A percentile compares a stretch with the other conserved stretches of the same genome.
phyloP scores from a whole-genome alignment of 345 rosid genomes.

The Psidium friedrichsthalianum region DNA sequence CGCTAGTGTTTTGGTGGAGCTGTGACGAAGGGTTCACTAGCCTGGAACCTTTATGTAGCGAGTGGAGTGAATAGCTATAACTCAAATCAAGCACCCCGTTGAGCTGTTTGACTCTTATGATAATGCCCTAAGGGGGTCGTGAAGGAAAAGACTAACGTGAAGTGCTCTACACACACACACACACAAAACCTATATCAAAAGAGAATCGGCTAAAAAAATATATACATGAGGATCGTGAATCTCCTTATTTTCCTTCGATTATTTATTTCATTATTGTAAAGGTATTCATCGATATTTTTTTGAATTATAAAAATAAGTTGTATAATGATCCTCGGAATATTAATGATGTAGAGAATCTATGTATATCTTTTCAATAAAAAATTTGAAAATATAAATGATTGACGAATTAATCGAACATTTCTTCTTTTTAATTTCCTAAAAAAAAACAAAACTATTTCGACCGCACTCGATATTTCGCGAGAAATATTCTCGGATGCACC shows the following conservation, averaged over 20 bases:
- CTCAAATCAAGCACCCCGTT: not conserved
- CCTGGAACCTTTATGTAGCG: not conserved
- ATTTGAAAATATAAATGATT: not conserved
- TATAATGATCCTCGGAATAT: not conserved
- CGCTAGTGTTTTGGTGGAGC: not conserved
- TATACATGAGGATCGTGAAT: not conserved
- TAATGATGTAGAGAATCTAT: not conserved
- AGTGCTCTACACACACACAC: not conserved
- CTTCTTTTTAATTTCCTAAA: not conserved
- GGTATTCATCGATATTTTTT: not conserved
- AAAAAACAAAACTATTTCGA: not conserved
- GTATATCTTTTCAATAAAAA: not conserved
- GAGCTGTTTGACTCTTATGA: not conserved
- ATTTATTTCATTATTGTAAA: too few relatives aligned
- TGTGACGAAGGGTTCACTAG: not conserved
- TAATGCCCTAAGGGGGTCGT: not conserved
- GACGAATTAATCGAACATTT: not conserved
- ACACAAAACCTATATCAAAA: not conserved
- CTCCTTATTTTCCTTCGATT: not conserved
- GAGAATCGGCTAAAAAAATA: not conserved
- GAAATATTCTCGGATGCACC: rapidly evolving
- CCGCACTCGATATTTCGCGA: not conserved
- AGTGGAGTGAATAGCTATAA: not conserved
- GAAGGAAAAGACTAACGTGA: not conserved
- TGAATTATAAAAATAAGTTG: not conserved